Conservation (phyloP, 148 eudicot species). For the Nyssa sinensis region DNA sequence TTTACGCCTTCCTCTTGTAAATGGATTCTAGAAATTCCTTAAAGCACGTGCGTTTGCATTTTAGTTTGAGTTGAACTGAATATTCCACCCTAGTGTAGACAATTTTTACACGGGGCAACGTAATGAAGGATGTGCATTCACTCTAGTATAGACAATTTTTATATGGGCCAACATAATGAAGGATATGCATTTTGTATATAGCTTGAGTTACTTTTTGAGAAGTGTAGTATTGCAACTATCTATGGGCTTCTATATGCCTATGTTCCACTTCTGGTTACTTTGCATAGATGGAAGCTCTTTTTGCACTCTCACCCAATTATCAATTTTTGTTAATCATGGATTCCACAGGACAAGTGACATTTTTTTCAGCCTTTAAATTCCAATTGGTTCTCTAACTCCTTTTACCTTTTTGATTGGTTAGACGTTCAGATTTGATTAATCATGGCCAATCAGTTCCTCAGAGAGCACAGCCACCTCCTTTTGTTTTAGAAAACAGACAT, state of each 20-base stretch:
- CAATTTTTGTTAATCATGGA: not conserved
- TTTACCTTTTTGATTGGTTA: slow-evolving; percentile 5
- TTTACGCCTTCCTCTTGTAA: too few species aligned
- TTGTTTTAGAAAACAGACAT: slow-evolving; percentile 20
- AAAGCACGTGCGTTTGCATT: too few species aligned
- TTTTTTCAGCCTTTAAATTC: not conserved
- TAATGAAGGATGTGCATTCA: too few species aligned
- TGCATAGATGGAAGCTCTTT: too few species aligned
- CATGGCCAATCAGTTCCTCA: slow-evolving; percentile 20
- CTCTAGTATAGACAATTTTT: too few species aligned
- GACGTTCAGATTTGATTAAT: slow-evolving; percentile 22
- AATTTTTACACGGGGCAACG: too few species aligned
- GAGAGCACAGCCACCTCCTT: slow-evolving; percentile 20
- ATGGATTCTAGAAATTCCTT: too few species aligned
- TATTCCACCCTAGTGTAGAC: too few species aligned
- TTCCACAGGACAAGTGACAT: not conserved
- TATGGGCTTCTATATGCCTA: not conserved
- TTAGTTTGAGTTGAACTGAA: too few species aligned
- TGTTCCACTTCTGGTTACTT: not conserved
- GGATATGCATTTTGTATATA: too few species aligned
- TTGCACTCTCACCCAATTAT: not conserved
- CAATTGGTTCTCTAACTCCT: slow-evolving; percentile 6
- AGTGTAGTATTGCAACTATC: not conserved
- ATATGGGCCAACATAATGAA: too few species aligned
- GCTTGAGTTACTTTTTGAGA: not conserved